Evolutionary conservation across 2,329 filamentous ascomycete genomes (phyloP), one percentile per base, ranked within the genome.

Genomic region (Aureobasidium sp.): DNA sequence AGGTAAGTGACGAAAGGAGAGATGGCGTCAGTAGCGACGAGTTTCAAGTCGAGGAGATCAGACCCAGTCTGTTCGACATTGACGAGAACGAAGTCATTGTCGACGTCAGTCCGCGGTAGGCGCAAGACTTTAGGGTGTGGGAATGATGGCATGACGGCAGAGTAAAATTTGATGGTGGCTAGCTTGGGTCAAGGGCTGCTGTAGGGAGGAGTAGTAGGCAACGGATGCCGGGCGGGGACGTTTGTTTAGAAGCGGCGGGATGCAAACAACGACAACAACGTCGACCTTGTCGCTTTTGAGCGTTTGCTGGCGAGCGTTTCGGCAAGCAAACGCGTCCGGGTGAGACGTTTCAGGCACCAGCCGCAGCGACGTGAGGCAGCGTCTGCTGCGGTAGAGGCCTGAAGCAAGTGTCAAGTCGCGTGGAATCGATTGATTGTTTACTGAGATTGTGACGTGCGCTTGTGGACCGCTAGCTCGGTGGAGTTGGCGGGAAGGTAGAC

Each of bases 1-100:
- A 88, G 81, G 83, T 78, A 78, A 60, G 78, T 72, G 43, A 78
- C 75, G 72, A 85, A 89, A 7, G 84, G 79, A 50, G 78, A 79
- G 60, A 81, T 79, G 59, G 84, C 83, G 67, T 91, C 87, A 31
- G 87, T 90, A 35, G 81, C 87, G 35, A 86, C 77, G 31, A 91
- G 72, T 69, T 84, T 84, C 49, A 89, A 71, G 70, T 90, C 85
- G 31, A 90, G 74, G 1, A 79, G 61, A 77, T 78, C 37, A 76
- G 73, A 38, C n/a, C 76, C 70, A 72, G 78, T 69, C 23, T 80
- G 74, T 2, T 77, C 76, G 60, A 85, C 80, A 66, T 88, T 79
- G 19, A 88, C 69, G 23, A 91, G 77, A 31, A 89, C 78, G 64
- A 81, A 84, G 43, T 67, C 63, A 37, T 63, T 61, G 33, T 64